Evolutionary conservation across 805 yeast genomes (phyloP).

Genomic region (Lipomyces starkeyi): DNA sequence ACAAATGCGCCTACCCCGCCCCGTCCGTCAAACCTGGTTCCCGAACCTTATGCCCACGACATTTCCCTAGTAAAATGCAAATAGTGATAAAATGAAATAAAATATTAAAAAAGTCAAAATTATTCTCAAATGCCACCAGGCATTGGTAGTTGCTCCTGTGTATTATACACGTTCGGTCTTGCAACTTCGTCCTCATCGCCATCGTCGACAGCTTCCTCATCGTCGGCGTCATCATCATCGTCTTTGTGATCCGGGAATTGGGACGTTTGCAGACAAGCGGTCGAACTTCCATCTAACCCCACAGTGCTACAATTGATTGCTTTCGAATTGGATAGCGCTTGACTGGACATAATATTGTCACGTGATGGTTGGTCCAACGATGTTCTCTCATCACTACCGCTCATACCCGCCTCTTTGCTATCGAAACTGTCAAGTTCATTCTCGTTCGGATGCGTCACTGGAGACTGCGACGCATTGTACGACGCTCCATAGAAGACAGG

Average conservation of each 20-base stretch:
- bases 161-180: background rate
- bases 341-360: background rate
- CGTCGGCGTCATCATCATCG: background rate
- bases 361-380: constrained; percentile 3
- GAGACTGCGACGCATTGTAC: background rate
- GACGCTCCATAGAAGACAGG: constrained; percentile 2
- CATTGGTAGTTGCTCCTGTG: background rate
- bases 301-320: background rate
- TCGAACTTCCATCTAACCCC: background rate
- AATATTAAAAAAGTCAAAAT: background rate
- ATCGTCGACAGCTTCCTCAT: background rate
- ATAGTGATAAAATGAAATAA: background rate
- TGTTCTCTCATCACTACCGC: constrained; percentile 1
- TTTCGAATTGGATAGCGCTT: background rate
- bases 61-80: background rate
- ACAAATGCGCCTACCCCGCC: background rate
- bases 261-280: background rate
- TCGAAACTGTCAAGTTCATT: constrained; percentile 7
- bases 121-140: constrained; percentile 1
- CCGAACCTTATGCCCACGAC: background rate
- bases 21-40: constrained; percentile 1
- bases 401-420: constrained; percentile 9
- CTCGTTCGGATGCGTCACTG: background rate
- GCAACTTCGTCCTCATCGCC: background rate
- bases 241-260: background rate